Base-by-base conservation (phyloP, 192 early-diverging fungal species). In the Chytriomyces confervae region DNA sequence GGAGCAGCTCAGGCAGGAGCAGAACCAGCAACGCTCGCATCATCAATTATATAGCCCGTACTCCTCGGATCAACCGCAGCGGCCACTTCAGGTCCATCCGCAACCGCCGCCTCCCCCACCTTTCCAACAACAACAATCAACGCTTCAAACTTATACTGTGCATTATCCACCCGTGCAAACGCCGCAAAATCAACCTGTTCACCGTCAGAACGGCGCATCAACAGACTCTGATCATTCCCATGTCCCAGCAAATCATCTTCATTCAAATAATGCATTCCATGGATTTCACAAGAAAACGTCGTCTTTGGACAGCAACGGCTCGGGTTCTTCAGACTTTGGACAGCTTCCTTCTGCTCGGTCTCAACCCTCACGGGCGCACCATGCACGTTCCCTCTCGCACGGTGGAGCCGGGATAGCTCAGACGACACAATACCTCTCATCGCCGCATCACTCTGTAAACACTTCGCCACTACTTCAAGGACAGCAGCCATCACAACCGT, bases 101-200 rank as follows among this genome's bases (percentile, higher is more conserved):
- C 13, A 57, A 57, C 53, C 20, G 20, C 53, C 53, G 1, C 20
- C 53, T n/a, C 53, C 20, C 2, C 53, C 53, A 3, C 20, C 53
- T n/a, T n/a, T 61, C 57, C 57, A 18, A 18, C 57, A 23, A 23
- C 46, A 47, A 43, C 13, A 44, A 66, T 24, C 47, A 16, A 29
- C 63, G 36, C 9, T n/a, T 45, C 13, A 27, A 24, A 24, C 65
- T 24, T 57, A 57, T 57, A 57, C 53, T 20, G 53, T 57, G 13
- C 53, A 57, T 57, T 57, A 57, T 57, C 53, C 53, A n/a, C 53
- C 53, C 20, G 16, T 57, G 53, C 53, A 57, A n/a, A 20, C 53
- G 3, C 53, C 53, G 20, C 53, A 57, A 20, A 13, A 57, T 13
- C 53, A 57, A 20, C 53, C 13, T 57, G 16, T 57, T 57, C 53